These are phyloP conservation scores for Lolium perenne DNA, from an alignment of 176 grass and related monocot genomes.

Conservation along the genomic window DNA sequence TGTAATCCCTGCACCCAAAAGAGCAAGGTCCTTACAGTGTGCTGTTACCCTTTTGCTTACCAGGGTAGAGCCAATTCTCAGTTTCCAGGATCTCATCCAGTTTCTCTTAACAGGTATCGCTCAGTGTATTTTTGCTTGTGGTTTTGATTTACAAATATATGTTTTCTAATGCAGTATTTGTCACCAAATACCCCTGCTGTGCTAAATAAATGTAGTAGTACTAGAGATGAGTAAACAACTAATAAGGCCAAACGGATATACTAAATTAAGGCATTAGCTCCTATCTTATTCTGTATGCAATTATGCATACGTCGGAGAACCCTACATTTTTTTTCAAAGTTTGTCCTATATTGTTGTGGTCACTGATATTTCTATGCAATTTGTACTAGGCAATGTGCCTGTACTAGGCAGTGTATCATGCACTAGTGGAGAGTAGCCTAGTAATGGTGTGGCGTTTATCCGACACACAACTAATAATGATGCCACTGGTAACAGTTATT, in stretches of 20 bases:
- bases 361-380: no score
- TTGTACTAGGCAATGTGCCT: no score
- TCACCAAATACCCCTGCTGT: background rate
- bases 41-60: conserved; percentile 18
- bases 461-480: no score
- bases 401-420: no score
- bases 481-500: no score
- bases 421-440: no score
- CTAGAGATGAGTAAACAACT: conserved; percentile 6
- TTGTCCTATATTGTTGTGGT: no score
- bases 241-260: background rate
- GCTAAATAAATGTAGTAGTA: conserved; percentile 6
- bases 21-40: conserved; percentile 12
- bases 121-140: conserved; percentile 3
- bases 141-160: background rate
- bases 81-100: conserved; percentile 45
- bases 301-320: background rate
- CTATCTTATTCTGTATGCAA: background rate
- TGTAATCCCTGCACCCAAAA: conserved; percentile 2
- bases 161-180: background rate
- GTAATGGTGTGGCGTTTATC: no score
- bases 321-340: background rate
- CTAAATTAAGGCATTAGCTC: background rate
- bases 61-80: conserved; percentile 43
- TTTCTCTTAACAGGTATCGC: conserved; percentile 41